Conservation (phyloP, 1,284 basidiomycete species). For the Trichosporon sp. region DNA sequence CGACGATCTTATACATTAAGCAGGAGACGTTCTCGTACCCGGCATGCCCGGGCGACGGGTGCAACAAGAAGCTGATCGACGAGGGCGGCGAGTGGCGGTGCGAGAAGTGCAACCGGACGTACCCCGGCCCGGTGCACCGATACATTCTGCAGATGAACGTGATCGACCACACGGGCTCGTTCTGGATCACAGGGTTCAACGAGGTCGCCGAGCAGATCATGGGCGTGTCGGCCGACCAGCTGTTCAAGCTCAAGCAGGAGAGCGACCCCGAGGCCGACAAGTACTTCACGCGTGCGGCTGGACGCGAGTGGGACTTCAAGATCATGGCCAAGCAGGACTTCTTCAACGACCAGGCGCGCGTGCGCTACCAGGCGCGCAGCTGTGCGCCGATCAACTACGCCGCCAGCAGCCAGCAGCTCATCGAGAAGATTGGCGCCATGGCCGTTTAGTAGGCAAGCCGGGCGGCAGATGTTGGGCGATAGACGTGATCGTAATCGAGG, state of each 20-base stretch:
- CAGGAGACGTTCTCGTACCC: slow-evolving; percentile 82
- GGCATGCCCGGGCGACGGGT: slow-evolving; percentile 74
- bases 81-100: slow-evolving; percentile 74
- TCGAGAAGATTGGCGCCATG: slow-evolving; percentile 52
- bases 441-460: slow-evolving; percentile 17
- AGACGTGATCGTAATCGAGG: too few relatives aligned
- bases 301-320: slow-evolving; percentile 72
- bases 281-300: slow-evolving; percentile 63
- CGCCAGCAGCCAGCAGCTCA: slow-evolving; percentile 62
- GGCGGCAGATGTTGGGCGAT: too few relatives aligned
- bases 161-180: slow-evolving; percentile 79
- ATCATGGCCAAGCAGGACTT: slow-evolving; percentile 85
- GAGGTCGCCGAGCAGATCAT: slow-evolving; percentile 78
- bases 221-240: slow-evolving; percentile 73
- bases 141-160: slow-evolving; percentile 87
- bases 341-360: slow-evolving; percentile 71
- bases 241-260: slow-evolving; percentile 67
- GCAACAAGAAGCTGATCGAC: slow-evolving; percentile 87
- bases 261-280: slow-evolving; percentile 63
- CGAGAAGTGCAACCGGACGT: slow-evolving; percentile 84
- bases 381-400: slow-evolving; percentile 66
- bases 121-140: slow-evolving; percentile 74
- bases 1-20: slow-evolving; percentile 87
- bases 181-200: slow-evolving; percentile 95
- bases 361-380: slow-evolving; percentile 73